Evolutionary conservation across 176 grass and related monocot species (phyloP).

Genomic region (Puya raimondii): DNA sequence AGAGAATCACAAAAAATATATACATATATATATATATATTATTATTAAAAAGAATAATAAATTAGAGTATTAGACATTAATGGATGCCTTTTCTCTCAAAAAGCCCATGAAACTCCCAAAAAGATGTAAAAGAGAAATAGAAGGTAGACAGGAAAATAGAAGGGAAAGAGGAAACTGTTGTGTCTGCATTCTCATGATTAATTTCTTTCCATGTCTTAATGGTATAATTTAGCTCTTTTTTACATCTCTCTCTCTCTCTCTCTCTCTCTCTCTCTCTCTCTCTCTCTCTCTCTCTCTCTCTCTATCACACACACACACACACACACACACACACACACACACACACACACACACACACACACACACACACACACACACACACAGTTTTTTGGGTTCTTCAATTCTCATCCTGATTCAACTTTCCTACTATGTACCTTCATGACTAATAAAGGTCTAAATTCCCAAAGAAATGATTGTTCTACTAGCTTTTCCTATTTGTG

Average conservation of each 20-base stretch:
- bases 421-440: too few species aligned
- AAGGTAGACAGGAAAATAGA: neutral
- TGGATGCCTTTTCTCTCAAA: neutral
- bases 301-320: too few species aligned
- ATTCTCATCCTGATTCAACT: too few species aligned
- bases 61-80: neutral
- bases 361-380: too few species aligned
- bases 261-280: too few species aligned
- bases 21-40: neutral
- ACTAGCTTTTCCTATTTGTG: neutral
- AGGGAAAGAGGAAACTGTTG: neutral
- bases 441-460: too few species aligned
- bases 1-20: neutral
- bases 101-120: constrained; percentile 1
- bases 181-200: constrained; percentile 1
- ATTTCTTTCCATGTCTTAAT: constrained; percentile 1
- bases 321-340: too few species aligned
- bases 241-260: neutral
- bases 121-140: neutral
- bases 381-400: too few species aligned
- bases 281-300: too few species aligned
- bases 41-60: neutral
- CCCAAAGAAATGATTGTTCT: neutral
- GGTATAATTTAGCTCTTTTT: neutral
- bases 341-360: too few species aligned